Conservation (phyloP, 352 stramenopile genomes). For the Phytophthora colocasiae region DNA sequence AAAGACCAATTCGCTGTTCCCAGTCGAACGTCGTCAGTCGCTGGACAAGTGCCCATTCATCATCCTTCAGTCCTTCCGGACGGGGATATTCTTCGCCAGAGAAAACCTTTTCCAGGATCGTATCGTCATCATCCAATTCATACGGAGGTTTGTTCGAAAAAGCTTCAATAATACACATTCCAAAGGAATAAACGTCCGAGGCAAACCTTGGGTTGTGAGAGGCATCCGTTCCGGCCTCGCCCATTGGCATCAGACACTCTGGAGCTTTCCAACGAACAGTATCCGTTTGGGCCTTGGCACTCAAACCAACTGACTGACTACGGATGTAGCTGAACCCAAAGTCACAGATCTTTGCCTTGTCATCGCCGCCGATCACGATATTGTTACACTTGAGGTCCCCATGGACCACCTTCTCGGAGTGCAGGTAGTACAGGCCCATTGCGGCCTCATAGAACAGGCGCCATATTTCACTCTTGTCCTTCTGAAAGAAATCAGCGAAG, state of each 20-base stretch:
- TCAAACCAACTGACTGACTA: conserved; percentile 37
- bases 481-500: conserved; percentile 47
- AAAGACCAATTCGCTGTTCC: conserved; percentile 18
- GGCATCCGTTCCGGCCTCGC: not conserved
- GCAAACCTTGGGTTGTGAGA: conserved; percentile 33
- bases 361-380: conserved; percentile 71
- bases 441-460: conserved; percentile 49
- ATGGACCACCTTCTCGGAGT: conserved; percentile 73
- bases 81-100: conserved; percentile 23
- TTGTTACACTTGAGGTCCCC: conserved; percentile 91
- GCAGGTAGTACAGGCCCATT: conserved; percentile 67
- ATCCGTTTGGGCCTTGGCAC: conserved; percentile 42
- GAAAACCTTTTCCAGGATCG: conserved; percentile 33
- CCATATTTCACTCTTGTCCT: conserved; percentile 28
- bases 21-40: conserved; percentile 15
- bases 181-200: conserved; percentile 52
- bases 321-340: conserved; percentile 53
- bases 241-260: conserved; percentile 43
- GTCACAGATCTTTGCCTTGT: conserved; percentile 51
- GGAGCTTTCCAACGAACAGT: conserved; percentile 50
- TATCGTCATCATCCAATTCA: conserved; percentile 34
- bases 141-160: conserved; percentile 45
- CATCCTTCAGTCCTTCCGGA: conserved; percentile 20
- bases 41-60: conserved; percentile 24
- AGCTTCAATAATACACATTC: conserved; percentile 55